Evolutionary conservation across 2,329 filamentous ascomycete genomes (phyloP), one percentile per base, ranked within the genome.

Genomic region (Claviceps purpurea): DNA sequence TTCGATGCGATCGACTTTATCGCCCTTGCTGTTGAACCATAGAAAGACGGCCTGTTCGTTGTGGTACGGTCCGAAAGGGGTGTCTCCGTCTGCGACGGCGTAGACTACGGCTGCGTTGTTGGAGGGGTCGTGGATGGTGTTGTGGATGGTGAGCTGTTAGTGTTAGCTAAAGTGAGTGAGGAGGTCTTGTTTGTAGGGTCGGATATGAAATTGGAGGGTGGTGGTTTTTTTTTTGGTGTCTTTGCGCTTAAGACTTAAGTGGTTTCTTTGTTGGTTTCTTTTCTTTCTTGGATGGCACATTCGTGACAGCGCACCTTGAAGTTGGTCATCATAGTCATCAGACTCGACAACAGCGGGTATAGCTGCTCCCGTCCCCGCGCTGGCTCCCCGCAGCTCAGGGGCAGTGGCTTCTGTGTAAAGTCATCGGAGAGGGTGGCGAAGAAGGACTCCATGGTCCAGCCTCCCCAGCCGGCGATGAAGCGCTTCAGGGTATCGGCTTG

Each of bases 31-130:
- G 24, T 20, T 52, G 40, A 55, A 53, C 26, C 41, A 39, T 1
- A 50, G 0, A 34, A 55, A 52, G 26, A 55, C 41, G 10, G 50
- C 39, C n/a, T 53, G 47, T 34, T 55, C 53, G 34, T 52, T 55
- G n/a, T 18, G 43, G 22, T 43, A 55, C 6, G 30, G 38, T 1
- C 51, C 49, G 16, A 52, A 13, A 11, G 50, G 49, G 13, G 52
- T 48, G 45, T 54, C 50, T 18, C 49, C 52, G 14, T 38, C 18
- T 5, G 49, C 2, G 18, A 30, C 22, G 10, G 45, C 41, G 39
- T 53, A 53, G 18, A 53, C 5, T 3, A 30, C 46, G 20, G 51
- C 51, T 18, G n/a, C 18, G 22, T 41, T 16, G 11, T 30, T 39
- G 5, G 40, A 6, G 7, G 47, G 20, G 18, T 53, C 51, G 24